Conservation (phyloP, 2,329 filamentous ascomycete species). For the Colletotrichum sansevieriae region DNA sequence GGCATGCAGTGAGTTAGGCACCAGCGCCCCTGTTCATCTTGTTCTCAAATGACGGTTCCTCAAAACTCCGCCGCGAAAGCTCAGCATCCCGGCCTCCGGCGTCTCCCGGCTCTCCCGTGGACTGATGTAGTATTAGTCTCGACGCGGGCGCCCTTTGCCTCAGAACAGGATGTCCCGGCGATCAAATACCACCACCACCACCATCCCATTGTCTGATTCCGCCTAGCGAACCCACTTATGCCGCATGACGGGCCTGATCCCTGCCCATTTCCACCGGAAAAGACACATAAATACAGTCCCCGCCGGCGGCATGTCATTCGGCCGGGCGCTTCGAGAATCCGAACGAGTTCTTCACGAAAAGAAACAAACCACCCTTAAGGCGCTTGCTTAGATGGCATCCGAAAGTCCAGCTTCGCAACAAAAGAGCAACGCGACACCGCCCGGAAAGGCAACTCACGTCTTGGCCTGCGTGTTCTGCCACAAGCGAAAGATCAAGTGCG, state of each 20-base stretch:
- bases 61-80: constrained; percentile 12
- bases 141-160: too few relatives aligned
- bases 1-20: neutral
- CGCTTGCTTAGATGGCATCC: constrained; percentile 27
- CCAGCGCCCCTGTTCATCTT: neutral
- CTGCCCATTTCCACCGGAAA: neutral
- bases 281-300: constrained; percentile 19
- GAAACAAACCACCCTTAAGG: neutral
- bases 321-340: constrained; percentile 12
- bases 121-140: neutral
- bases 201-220: neutral
- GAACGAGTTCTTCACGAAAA: neutral
- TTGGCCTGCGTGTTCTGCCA: constrained; percentile 67
- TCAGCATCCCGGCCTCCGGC: constrained; percentile 14
- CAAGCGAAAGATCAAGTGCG: constrained; percentile 73
- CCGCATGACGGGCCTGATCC: constrained; percentile 3
- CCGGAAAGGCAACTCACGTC: constrained; percentile 19
- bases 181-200: too few relatives aligned
- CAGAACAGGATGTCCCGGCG: too few relatives aligned
- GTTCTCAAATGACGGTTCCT: neutral
- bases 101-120: constrained; percentile 4
- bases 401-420: constrained; percentile 22
- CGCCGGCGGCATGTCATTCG: neutral
- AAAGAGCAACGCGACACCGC: neutral
- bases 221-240: constrained; percentile 20